These are phyloP conservation scores for Fraxinus xanthoxyloides DNA, from an alignment of 305 asterid species.

Conservation along the genomic window DNA sequence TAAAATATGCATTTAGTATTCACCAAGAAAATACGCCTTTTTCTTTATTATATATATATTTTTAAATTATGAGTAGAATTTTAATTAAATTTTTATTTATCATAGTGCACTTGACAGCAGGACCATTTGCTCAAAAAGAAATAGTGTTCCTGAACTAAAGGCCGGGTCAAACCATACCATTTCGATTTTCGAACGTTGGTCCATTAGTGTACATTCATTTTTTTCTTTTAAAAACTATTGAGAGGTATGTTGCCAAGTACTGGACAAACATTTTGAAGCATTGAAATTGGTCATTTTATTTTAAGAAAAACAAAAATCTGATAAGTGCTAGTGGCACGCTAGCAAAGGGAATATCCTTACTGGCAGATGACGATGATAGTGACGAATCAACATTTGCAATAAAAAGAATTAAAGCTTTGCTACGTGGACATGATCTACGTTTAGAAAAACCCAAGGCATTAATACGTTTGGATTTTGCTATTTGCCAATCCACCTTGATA, in stretches of 20 bases:
- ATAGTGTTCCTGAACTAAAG: not conserved
- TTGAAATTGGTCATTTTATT: not conserved
- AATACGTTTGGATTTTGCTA: too few relatives aligned
- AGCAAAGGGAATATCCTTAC: not conserved
- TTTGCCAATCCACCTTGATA: too few relatives aligned
- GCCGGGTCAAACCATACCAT: not conserved
- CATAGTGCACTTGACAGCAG: not conserved
- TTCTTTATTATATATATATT: too few relatives aligned
- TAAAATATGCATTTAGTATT: too few relatives aligned
- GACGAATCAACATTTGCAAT: constrained; percentile 3
- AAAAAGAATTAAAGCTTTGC: too few relatives aligned
- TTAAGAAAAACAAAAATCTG: not conserved
- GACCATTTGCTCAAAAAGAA: not conserved
- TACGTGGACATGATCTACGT: too few relatives aligned
- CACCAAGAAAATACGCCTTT: not conserved
- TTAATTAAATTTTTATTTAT: too few relatives aligned
- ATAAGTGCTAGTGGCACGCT: not conserved
- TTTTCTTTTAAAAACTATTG: not conserved
- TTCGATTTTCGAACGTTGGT: not conserved
- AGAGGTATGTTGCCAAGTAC: not conserved
- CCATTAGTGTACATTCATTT: not conserved
- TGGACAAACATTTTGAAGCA: too few relatives aligned
- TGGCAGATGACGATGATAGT: not conserved
- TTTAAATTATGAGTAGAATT: too few relatives aligned
- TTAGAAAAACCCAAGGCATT: too few relatives aligned